These are phyloP conservation scores for Camelina sativa DNA, from an alignment of 345 rosid species.

Conservation along the genomic window DNA sequence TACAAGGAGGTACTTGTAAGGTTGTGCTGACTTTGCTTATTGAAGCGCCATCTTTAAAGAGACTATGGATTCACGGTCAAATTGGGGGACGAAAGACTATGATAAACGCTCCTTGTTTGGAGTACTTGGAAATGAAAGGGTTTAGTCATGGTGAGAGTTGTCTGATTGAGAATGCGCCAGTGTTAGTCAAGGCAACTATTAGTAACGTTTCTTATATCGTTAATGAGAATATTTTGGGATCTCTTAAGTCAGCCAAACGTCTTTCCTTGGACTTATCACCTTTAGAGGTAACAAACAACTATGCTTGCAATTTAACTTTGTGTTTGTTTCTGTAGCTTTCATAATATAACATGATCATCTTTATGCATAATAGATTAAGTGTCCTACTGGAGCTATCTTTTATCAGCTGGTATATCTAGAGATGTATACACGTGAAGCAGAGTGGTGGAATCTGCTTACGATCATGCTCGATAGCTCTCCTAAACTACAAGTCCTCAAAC, in stretches of 20 bases:
- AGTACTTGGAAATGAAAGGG: not conserved
- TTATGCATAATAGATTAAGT: not conserved
- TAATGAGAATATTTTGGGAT: not conserved
- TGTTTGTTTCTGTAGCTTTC: not conserved
- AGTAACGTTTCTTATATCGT: not conserved
- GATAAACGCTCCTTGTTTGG: not conserved
- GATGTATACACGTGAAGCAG: not conserved
- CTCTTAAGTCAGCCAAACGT: not conserved
- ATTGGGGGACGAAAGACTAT: not conserved
- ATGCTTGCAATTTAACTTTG: not conserved
- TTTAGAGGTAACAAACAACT: not conserved
- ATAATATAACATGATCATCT: not conserved
- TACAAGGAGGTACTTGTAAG: no score
- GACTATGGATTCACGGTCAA: not conserved
- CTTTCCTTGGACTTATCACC: not conserved
- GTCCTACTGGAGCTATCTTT: not conserved
- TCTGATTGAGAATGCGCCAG: not conserved
- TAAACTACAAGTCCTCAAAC: slow-evolving; percentile 19
- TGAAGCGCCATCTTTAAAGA: not conserved
- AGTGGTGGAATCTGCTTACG: slow-evolving; percentile 30
- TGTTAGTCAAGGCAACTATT: not conserved
- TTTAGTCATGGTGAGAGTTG: no score
- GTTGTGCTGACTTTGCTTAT: no score
- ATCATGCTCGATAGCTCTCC: slow-evolving; percentile 23
- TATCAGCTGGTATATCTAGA: slow-evolving; percentile 13